phyloP scores from a whole-genome alignment of 1,284 basidiomycete species.

The Athelia psychrophila region DNA sequence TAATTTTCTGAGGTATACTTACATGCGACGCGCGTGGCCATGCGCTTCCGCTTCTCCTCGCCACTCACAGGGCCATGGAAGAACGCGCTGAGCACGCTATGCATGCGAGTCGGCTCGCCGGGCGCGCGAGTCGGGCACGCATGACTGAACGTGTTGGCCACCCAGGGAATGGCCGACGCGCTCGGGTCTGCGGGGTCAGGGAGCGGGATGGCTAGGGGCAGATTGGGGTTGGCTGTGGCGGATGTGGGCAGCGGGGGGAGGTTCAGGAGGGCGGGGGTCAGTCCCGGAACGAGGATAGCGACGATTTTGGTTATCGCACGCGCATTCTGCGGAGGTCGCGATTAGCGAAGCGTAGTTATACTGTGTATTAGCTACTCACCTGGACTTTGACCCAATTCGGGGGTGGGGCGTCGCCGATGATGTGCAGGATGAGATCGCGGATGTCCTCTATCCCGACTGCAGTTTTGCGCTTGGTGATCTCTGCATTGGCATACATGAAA shows the following conservation, averaged over 20 bases:
- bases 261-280: slow-evolving; percentile 68
- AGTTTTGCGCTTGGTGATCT: slow-evolving; percentile 69
- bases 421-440: slow-evolving; percentile 78
- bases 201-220: slow-evolving; percentile 65
- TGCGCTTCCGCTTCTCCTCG: slow-evolving; percentile 72
- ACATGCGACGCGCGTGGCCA: slow-evolving; percentile 54
- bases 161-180: slow-evolving; percentile 59
- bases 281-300: slow-evolving; percentile 75
- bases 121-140: slow-evolving; percentile 89
- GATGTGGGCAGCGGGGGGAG: slow-evolving; percentile 64
- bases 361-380: slow-evolving; percentile 41
- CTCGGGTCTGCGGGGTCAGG: slow-evolving; percentile 26
- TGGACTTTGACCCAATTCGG: slow-evolving; percentile 84
- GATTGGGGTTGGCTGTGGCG: slow-evolving; percentile 62
- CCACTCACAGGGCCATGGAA: slow-evolving; percentile 78
- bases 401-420: slow-evolving; percentile 78
- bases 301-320: slow-evolving; percentile 75
- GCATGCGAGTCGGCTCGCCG: slow-evolving; percentile 80
- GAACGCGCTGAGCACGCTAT: slow-evolving; percentile 80
- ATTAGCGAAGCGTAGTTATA: not conserved
- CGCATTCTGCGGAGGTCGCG: slow-evolving; percentile 51
- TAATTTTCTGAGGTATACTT: slow-evolving; percentile 26
- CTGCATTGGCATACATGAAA: slow-evolving; percentile 77
- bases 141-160: slow-evolving; percentile 83
- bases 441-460: slow-evolving; percentile 83